A percentile compares a stretch with the other conserved stretches of the same genome.
Conservation (phyloP, 345 rosid genomes). For the Clarkia xantiana region DNA sequence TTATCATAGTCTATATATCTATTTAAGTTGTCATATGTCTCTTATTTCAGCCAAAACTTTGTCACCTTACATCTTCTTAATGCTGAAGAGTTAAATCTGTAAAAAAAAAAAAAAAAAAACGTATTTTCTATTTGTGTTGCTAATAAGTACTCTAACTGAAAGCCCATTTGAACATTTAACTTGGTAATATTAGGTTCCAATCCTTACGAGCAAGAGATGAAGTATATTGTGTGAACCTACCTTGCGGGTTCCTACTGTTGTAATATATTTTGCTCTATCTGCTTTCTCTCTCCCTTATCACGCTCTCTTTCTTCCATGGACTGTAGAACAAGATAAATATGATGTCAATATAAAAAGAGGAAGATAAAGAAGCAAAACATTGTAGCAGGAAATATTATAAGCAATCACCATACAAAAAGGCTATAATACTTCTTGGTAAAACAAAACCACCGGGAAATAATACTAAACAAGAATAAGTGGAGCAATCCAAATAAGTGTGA, state of each 20-base stretch:
- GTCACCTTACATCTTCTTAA: no score
- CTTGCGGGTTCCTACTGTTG: slow-evolving; percentile 68
- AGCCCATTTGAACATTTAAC: not conserved
- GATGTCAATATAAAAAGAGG: not conserved
- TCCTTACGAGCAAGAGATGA: not conserved
- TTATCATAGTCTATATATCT: no score
- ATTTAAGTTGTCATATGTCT: no score
- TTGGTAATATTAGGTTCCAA: not conserved
- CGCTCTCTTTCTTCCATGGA: slow-evolving; percentile 85
- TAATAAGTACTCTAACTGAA: no score
- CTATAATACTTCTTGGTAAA: not conserved
- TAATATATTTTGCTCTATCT: slow-evolving; percentile 62
- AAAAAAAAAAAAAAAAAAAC: no score
- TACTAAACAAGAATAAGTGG: no score
- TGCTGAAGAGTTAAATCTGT: no score
- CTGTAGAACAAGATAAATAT: slow-evolving; percentile 18
- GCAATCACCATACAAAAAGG: not conserved
- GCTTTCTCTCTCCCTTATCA: slow-evolving; percentile 84
- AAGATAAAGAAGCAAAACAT: no score
- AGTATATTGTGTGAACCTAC: slow-evolving; percentile 16
- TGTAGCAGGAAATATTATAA: not conserved
- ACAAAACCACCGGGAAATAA: no score
- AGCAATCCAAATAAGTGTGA: no score
- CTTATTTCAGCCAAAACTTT: no score
- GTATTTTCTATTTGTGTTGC: no score